Conservation (phyloP, 2,329 filamentous ascomycete genomes). For the Lithohypha guttulata region DNA sequence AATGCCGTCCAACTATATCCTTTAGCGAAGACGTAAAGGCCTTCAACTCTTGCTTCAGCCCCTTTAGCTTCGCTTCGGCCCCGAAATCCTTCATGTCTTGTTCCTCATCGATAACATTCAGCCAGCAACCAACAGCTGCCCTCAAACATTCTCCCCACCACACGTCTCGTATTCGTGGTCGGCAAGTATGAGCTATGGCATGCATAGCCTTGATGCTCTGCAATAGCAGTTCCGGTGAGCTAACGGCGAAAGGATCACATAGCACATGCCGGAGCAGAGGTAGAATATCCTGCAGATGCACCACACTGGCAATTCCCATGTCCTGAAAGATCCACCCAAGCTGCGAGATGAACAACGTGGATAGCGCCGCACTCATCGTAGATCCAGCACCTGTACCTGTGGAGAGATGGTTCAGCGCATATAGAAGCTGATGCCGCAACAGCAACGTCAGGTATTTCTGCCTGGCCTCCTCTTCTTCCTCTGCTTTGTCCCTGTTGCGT, state of each 20-base stretch:
- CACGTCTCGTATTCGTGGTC: slow-evolving; percentile 51
- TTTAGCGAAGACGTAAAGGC: slow-evolving; percentile 23
- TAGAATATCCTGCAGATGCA: slow-evolving; percentile 49
- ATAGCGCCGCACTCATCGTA: slow-evolving; percentile 38
- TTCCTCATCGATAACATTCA: slow-evolving; percentile 39
- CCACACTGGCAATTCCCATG: slow-evolving; percentile 29
- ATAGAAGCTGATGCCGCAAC: slow-evolving; percentile 33
- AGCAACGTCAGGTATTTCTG: slow-evolving; percentile 36
- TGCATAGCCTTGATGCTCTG: slow-evolving; percentile 46
- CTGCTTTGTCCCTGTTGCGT: slow-evolving; percentile 13
- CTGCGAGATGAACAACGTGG: slow-evolving; percentile 32
- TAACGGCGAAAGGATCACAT: slow-evolving; percentile 55
- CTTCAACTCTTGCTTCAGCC: slow-evolving; percentile 25
- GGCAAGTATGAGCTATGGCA: slow-evolving; percentile 50
- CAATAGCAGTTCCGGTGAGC: slow-evolving; percentile 43
- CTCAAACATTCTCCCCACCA: slow-evolving; percentile 56
- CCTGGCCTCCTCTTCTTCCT: slow-evolving; percentile 28
- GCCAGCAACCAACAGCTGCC: slow-evolving; percentile 53
- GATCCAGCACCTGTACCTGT: slow-evolving; percentile 33
- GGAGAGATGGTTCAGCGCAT: slow-evolving; percentile 33
- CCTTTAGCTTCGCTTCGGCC: slow-evolving; percentile 11
- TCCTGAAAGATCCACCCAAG: slow-evolving; percentile 23
- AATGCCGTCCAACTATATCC: slow-evolving; percentile 18
- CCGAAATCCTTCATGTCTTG: slow-evolving; percentile 13
- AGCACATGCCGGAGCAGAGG: slow-evolving; percentile 56